These are phyloP conservation scores for Tephrocybe sp. DNA, from an alignment of 768 basidiomycete genomes.

Conservation along the genomic window DNA sequence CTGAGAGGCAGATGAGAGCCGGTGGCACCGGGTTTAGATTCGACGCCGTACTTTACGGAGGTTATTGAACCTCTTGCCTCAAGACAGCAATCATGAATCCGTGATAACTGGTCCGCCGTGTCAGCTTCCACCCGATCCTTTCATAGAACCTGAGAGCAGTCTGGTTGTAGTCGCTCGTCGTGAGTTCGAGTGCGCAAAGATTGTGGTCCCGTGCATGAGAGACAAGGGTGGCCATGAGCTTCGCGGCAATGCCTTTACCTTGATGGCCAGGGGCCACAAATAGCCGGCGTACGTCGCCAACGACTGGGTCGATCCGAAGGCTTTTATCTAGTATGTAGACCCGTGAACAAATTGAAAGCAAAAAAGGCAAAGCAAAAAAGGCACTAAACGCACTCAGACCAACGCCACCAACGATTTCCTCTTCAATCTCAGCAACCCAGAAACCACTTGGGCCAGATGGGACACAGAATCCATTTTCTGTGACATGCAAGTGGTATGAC, in stretches of 20 bases:
- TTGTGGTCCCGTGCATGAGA: constrained; percentile 12
- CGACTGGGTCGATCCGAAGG: neutral
- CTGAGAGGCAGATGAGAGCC: too few relatives aligned
- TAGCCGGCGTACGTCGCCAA: constrained; percentile 16
- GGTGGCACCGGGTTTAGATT: too few relatives aligned
- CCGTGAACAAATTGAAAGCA: neutral
- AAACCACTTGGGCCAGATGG: constrained; percentile 11
- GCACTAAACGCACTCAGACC: too few relatives aligned
- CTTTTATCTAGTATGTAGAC: neutral
- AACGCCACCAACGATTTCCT: constrained; percentile 15
- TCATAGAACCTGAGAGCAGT: constrained; percentile 12
- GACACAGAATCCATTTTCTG: constrained; percentile 1
- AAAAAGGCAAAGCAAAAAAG: too few relatives aligned
- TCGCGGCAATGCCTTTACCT: constrained; percentile 13
- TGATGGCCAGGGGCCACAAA: constrained; percentile 10
- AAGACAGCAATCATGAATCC: constrained; percentile 8
- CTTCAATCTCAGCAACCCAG: constrained; percentile 17
- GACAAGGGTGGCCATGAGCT: constrained; percentile 13
- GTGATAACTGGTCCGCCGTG: constrained; percentile 7
- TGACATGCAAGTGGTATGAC: constrained; percentile 5
- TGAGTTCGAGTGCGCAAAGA: constrained; percentile 13
- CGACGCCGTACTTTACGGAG: too few relatives aligned
- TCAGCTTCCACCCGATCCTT: constrained; percentile 12
- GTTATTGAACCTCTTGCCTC: neutral
- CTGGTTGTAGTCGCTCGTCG: constrained; percentile 17